A percentile compares a stretch with the other conserved stretches of the same genome.
phyloP scores from a whole-genome alignment of 208 protist genomes.

The Acanthamoeba triangularis region DNA sequence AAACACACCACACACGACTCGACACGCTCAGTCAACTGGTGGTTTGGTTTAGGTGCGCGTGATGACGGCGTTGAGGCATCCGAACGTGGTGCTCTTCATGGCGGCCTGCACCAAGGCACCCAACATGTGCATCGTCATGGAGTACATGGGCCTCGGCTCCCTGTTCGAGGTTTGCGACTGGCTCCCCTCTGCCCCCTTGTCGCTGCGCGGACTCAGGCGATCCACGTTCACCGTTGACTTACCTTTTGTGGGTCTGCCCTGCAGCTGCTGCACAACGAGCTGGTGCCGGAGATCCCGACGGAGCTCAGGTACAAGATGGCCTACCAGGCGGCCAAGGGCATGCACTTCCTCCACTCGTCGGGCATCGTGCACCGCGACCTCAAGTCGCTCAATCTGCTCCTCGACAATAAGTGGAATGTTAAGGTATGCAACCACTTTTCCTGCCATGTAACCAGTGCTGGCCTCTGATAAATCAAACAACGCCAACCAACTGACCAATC shows the following conservation, averaged over 20 bases:
- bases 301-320: not conserved
- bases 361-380: slow-evolving; percentile 34
- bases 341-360: slow-evolving; percentile 15
- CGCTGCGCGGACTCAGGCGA: no score
- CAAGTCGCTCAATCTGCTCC: slow-evolving; percentile 7
- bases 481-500: no score
- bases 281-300: not conserved
- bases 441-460: no score
- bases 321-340: not conserved
- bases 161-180: not conserved
- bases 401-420: not conserved
- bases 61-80: slow-evolving; percentile 79
- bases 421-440: not conserved
- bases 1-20: no score
- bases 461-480: no score
- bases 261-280: not conserved
- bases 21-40: no score
- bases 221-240: no score
- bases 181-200: not conserved
- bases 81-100: slow-evolving; percentile 86
- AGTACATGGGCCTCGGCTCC: slow-evolving; percentile 2
- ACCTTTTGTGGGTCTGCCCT: no score
- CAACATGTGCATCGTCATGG: slow-evolving; percentile 47
- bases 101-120: slow-evolving; percentile 71
- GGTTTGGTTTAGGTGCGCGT: slow-evolving; percentile 77